Percentiles rank a stretch among this genome's conserved stretches.
phyloP scores from a whole-genome alignment of 2,329 filamentous ascomycete genomes.

The Cyphellophora attinorum region DNA sequence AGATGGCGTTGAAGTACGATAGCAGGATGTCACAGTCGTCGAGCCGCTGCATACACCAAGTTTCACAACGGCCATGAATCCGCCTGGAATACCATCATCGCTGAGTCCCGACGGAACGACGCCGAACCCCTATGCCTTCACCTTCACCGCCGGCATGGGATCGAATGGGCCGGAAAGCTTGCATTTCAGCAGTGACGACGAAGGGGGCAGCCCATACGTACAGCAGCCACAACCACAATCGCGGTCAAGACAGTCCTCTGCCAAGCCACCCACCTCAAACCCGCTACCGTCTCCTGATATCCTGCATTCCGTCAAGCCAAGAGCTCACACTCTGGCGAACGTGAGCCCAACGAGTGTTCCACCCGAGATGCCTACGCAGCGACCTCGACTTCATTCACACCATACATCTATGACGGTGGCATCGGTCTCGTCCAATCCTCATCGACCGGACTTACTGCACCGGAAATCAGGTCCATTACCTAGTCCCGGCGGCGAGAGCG shows the following conservation, averaged over 20 bases:
- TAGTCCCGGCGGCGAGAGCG: slow-evolving; percentile 22
- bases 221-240: slow-evolving; percentile 10
- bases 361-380: neutral
- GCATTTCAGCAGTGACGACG: slow-evolving; percentile 20
- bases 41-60: slow-evolving; percentile 13
- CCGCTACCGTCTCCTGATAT: slow-evolving; percentile 15
- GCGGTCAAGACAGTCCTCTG: slow-evolving; percentile 13
- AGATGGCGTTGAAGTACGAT: slow-evolving; percentile 10
- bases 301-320: slow-evolving; percentile 12
- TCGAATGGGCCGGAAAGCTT: slow-evolving; percentile 15
- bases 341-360: neutral
- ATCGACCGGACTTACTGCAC: slow-evolving; percentile 9
- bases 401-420: slow-evolving; percentile 12
- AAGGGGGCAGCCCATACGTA: slow-evolving; percentile 15
- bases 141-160: slow-evolving; percentile 15
- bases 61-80: slow-evolving; percentile 15
- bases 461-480: slow-evolving; percentile 9
- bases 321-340: slow-evolving; percentile 1
- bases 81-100: slow-evolving; percentile 10
- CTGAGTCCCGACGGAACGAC: slow-evolving; percentile 15
- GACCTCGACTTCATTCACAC: slow-evolving; percentile 12
- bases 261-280: slow-evolving; percentile 19
- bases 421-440: slow-evolving; percentile 2
- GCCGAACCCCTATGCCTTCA: slow-evolving; percentile 13
- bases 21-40: slow-evolving; percentile 10